Base-by-base conservation (phyloP, 1,139 yeast genomes). In the Protomyces inundatus region DNA sequence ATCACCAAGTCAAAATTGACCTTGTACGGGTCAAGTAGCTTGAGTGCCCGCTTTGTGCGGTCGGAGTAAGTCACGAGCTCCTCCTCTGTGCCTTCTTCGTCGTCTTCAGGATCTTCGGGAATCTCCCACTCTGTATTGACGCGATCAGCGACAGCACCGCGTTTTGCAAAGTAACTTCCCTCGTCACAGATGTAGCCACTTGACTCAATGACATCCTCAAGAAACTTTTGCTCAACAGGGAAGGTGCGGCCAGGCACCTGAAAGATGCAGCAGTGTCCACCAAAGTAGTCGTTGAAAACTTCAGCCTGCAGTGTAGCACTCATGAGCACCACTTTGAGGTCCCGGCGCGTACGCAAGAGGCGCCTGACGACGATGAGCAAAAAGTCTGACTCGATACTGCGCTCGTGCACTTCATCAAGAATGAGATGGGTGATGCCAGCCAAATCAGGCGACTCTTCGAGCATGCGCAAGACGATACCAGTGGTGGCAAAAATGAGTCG, bases 321-420 rank as follows among this genome's bases (percentile, higher is more conserved):
- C 95, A 88, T 88, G 61, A 88, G 77, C 5, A 88, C 80, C 46
- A 88, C 77, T 70, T 82, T 85, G 12, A 65, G 40, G 12, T 62
- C 74, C 73, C 51, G 73, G 67, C 93, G 74, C 55, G 74, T 74
- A 34, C 73, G 71, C 4, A 70, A 70, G 23, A 87, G 75, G 54
- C 77, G 81, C 70, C 86, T 87, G 68, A 88, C 76, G 56, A 88
- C 80, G 36, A 87, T 86, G 56, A 88, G 79, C 55, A 88, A 77
- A 66, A 88, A 82, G 73, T 88, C 96, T 66, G 88, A 84, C 71
- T 88, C 95, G 63, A 88, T 84, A 0, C 93, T 87, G 69, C 96
- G 78, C 74, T 88, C 95, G 71, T 88, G 96, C 30, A 88, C 96
- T 75, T 88, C 96, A 77, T 88, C 96, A 65, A 88, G 82, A 55